Evolutionary conservation across 176 grass and related monocot genomes (phyloP).

Genomic region (Guadua angustifolia): DNA sequence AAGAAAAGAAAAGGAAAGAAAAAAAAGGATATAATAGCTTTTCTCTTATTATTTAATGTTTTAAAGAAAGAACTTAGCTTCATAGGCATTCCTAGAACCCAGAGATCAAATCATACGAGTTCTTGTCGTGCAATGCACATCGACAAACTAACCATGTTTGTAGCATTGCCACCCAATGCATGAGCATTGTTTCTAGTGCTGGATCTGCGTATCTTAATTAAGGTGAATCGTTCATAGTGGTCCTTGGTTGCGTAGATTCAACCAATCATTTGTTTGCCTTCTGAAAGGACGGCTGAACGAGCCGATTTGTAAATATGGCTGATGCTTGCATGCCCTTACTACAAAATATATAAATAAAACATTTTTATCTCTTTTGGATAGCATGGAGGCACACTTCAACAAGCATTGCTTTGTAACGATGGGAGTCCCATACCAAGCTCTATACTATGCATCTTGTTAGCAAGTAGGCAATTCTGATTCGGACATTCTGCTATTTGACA

Average conservation of each 20-base stretch:
- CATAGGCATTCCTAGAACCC: slow-evolving; percentile 27
- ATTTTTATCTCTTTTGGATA: slow-evolving; percentile 1
- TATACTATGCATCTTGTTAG: too few relatives aligned
- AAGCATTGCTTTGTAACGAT: too few relatives aligned
- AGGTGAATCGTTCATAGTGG: slow-evolving; percentile 45
- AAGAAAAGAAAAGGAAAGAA: slow-evolving; percentile 1
- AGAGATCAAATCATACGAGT: slow-evolving; percentile 43
- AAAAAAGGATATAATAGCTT: neutral
- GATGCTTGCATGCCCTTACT: slow-evolving; percentile 31
- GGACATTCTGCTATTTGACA: slow-evolving; percentile 51
- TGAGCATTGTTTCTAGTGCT: slow-evolving; percentile 65
- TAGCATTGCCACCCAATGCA: slow-evolving; percentile 47
- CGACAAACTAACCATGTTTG: slow-evolving; percentile 40
- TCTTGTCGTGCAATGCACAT: slow-evolving; percentile 49
- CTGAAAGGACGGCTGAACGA: slow-evolving; percentile 9
- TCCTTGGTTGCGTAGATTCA: slow-evolving; percentile 51
- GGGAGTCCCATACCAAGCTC: too few relatives aligned
- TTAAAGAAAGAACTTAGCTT: slow-evolving; percentile 7
- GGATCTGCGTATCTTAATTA: slow-evolving; percentile 53
- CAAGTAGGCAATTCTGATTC: too few relatives aligned
- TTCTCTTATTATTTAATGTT: neutral
- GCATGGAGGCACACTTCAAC: slow-evolving; percentile 30
- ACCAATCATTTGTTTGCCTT: slow-evolving; percentile 48
- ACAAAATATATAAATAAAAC: neutral
- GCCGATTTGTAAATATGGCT: slow-evolving; percentile 14